A percentile compares a stretch with the other conserved stretches of the same genome.
Evolutionary conservation across 176 grass and related monocot genomes (phyloP).

Genomic region (Secale cereale): DNA sequence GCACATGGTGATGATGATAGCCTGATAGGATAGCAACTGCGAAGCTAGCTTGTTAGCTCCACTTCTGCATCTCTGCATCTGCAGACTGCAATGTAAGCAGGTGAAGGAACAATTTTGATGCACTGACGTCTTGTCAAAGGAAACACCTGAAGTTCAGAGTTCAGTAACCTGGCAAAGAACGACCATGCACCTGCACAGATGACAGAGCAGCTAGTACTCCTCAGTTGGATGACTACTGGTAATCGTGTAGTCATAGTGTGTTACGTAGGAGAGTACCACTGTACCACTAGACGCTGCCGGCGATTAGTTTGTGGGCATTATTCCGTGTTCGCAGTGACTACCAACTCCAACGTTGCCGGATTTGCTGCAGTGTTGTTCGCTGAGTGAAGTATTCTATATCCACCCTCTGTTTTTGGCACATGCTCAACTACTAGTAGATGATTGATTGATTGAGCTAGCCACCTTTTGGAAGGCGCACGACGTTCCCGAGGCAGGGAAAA

Average conservation of each 20-base stretch:
- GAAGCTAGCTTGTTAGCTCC: background rate
- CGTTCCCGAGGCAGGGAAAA: too few species aligned
- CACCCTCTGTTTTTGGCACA: background rate
- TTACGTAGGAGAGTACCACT: background rate
- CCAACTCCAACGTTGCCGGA: conserved; percentile 37
- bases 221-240: background rate
- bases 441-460: background rate
- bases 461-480: too few species aligned
- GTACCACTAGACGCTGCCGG: background rate
- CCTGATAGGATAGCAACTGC: background rate
- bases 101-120: conserved; percentile 19
- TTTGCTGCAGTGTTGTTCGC: conserved; percentile 39
- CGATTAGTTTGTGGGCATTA: background rate
- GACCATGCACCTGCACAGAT: background rate
- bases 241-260: background rate
- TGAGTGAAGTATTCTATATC: background rate
- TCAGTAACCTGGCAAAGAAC: background rate
- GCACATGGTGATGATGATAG: background rate
- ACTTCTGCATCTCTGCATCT: background rate
- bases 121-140: conserved; percentile 5
- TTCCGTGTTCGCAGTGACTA: background rate
- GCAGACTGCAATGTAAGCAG: background rate
- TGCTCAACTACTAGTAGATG: background rate
- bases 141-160: background rate
- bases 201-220: too few species aligned